A percentile compares a stretch with the other conserved stretches of the same genome.
Conservation (phyloP, 345 rosid genomes). For the Camelina sativa region DNA sequence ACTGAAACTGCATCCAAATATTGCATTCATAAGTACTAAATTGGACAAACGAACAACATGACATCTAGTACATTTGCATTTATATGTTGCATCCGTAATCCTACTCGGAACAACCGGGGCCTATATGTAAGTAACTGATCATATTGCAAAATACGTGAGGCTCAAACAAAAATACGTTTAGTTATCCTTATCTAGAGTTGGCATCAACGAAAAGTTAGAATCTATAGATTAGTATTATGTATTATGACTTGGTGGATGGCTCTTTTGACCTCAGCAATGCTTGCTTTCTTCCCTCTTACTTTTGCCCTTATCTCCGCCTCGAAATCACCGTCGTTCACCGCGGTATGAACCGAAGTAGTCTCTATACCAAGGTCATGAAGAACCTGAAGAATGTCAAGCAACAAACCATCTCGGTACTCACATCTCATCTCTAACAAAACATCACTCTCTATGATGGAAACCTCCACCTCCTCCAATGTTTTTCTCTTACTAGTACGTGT, state of each 20-base stretch:
- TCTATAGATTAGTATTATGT: constrained; percentile 18
- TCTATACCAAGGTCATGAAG: constrained; percentile 76
- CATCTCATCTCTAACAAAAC: constrained; percentile 86
- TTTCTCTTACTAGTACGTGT: constrained; percentile 50
- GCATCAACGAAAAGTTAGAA: constrained; percentile 24
- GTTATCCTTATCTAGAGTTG: constrained; percentile 16
- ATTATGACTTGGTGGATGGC: constrained; percentile 65
- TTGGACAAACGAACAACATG: background rate
- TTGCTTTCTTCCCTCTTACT: constrained; percentile 76
- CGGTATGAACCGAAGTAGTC: constrained; percentile 71
- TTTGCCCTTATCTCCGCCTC: constrained; percentile 88
- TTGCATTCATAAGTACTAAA: background rate
- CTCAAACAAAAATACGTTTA: background rate
- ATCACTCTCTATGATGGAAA: constrained; percentile 90
- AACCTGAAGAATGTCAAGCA: constrained; percentile 80
- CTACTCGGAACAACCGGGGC: background rate
- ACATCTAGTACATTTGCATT: constrained; percentile 1
- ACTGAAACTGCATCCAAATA: background rate
- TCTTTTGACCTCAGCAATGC: constrained; percentile 88
- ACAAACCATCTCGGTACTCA: constrained; percentile 68
- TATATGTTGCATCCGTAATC: constrained; percentile 5
- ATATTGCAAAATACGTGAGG: background rate
- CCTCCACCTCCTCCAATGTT: constrained; percentile 58
- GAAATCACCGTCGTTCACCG: constrained; percentile 55
- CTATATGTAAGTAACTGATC: background rate